Conservation (phyloP, 805 yeast species). For the Yarrowia phangngaensis region DNA sequence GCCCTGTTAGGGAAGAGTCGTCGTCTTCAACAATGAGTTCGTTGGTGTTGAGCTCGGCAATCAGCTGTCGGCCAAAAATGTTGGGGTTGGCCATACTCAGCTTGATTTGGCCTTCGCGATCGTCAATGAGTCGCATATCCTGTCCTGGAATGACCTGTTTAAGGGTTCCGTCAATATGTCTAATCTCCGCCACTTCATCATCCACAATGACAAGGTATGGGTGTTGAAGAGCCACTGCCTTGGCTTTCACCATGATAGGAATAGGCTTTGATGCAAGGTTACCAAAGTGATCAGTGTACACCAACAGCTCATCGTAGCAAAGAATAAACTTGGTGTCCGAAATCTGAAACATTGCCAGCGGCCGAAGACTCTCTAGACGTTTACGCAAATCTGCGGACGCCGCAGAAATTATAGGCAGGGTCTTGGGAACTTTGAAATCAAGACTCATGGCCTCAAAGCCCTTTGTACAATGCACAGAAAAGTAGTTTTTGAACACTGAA, state of each 20-base stretch:
- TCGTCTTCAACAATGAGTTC: conserved; percentile 37
- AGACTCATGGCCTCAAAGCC: conserved; percentile 65
- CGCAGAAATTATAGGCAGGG: conserved; percentile 49
- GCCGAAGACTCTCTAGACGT: conserved; percentile 44
- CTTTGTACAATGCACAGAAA: conserved; percentile 61
- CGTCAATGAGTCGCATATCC: conserved; percentile 50
- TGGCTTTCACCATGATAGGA: conserved; percentile 41
- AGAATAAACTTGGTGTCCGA: conserved; percentile 51
- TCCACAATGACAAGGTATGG: conserved; percentile 54
- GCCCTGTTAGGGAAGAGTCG: conserved; percentile 22
- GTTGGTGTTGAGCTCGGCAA: conserved; percentile 43
- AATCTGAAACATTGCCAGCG: conserved; percentile 64
- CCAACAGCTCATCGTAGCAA: conserved; percentile 67
- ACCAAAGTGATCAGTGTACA: conserved; percentile 56
- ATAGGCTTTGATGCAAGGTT: conserved; percentile 43
- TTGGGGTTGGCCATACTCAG: conserved; percentile 62
- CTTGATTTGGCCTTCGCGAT: conserved; percentile 41
- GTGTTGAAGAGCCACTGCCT: conserved; percentile 43
- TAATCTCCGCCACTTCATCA: conserved; percentile 66
- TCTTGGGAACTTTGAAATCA: conserved; percentile 53
- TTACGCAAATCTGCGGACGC: conserved; percentile 37
- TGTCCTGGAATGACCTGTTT: conserved; percentile 71
- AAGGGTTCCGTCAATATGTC: conserved; percentile 48
- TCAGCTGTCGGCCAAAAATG: conserved; percentile 57
- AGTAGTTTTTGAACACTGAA: conserved; percentile 59